Conservation (phyloP, 2,329 filamentous ascomycete species). For the Exophiala dermatitidis region DNA sequence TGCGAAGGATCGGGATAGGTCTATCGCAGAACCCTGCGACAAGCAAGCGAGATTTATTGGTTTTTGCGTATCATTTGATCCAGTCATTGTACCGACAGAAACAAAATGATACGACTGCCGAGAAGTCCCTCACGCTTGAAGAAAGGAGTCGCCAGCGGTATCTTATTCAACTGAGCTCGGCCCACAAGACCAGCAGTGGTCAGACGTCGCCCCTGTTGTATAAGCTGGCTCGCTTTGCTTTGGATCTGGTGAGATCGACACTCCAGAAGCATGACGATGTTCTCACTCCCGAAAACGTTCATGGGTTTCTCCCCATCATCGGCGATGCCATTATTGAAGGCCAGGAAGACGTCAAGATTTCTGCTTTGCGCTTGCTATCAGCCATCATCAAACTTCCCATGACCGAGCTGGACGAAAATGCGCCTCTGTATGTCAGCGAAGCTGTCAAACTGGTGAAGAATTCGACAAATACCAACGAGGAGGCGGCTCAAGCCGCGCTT, state of each 20-base stretch:
- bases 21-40: conserved; percentile 74
- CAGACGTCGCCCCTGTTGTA: conserved; percentile 63
- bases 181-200: conserved; percentile 50
- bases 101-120: conserved; percentile 34
- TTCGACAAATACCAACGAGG: conserved; percentile 69
- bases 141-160: conserved; percentile 63
- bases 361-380: conserved; percentile 75
- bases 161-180: conserved; percentile 67
- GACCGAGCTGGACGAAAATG: conserved; percentile 59
- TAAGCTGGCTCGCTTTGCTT: conserved; percentile 79
- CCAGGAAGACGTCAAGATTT: conserved; percentile 88
- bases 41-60: conserved; percentile 70
- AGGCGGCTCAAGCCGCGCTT: conserved; percentile 77
- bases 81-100: conserved; percentile 71
- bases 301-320: conserved; percentile 79
- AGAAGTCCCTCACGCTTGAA: conserved; percentile 38
- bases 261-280: conserved; percentile 78
- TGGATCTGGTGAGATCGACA: conserved; percentile 80
- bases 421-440: conserved; percentile 74
- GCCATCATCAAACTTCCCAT: conserved; percentile 81
- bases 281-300: conserved; percentile 68
- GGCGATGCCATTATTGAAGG: conserved; percentile 77
- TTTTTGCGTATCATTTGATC: conserved; percentile 93
- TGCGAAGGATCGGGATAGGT: conserved; percentile 75
- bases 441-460: conserved; percentile 73